phyloP scores from a whole-genome alignment of 768 basidiomycete species.

The Podaxis carcinomalis region DNA sequence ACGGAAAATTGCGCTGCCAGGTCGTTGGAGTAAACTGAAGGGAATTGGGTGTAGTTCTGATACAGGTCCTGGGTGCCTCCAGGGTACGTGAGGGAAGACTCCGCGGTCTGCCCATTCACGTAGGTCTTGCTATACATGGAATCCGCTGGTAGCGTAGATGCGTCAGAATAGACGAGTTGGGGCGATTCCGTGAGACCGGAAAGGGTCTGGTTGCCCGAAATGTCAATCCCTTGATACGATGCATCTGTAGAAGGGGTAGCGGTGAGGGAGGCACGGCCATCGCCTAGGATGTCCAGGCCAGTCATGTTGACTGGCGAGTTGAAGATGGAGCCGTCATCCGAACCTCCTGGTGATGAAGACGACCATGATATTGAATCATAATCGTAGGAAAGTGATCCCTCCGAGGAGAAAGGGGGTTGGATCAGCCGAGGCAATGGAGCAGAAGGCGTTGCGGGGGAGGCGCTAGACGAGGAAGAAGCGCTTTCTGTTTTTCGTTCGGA shows the following conservation, averaged over 20 bases:
- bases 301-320: slow-evolving; percentile 15
- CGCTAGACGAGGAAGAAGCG: slow-evolving; percentile 37
- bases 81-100: slow-evolving; percentile 4
- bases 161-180: slow-evolving; percentile 20
- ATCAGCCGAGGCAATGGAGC: slow-evolving; percentile 17
- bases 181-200: slow-evolving; percentile 26
- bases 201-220: slow-evolving; percentile 27
- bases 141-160: slow-evolving; percentile 14
- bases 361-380: slow-evolving; percentile 22
- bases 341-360: slow-evolving; percentile 27
- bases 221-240: slow-evolving; percentile 29
- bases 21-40: slow-evolving; percentile 25
- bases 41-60: slow-evolving; percentile 22
- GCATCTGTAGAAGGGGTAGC: slow-evolving; percentile 24
- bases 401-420: slow-evolving; percentile 11
- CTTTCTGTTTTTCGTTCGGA: slow-evolving; percentile 31
- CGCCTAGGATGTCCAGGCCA: slow-evolving; percentile 2
- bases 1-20: slow-evolving; percentile 27
- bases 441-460: slow-evolving; percentile 34
- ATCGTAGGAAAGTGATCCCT: slow-evolving; percentile 15
- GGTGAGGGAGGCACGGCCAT: slow-evolving; percentile 19
- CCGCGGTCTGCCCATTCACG: slow-evolving; percentile 9
- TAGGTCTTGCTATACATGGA: slow-evolving; percentile 10
- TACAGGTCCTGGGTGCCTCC: slow-evolving; percentile 5
- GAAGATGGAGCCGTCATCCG: slow-evolving; percentile 25